Evolutionary conservation across 1,139 yeast genomes (phyloP), one percentile per base, ranked within the genome.

Genomic region (Candida buenavistaensis): DNA sequence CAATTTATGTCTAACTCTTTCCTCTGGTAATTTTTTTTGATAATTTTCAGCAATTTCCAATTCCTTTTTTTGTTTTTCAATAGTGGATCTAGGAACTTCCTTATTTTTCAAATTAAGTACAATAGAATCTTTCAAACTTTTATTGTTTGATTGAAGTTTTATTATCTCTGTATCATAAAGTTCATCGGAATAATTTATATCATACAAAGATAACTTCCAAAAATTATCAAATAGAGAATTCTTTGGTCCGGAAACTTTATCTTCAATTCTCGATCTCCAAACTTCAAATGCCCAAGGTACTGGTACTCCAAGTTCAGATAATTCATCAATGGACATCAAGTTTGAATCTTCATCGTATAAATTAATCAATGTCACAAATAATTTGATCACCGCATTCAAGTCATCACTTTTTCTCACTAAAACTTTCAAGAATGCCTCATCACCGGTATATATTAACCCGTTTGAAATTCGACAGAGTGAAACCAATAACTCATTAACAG

Each of bases 181-280:
- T 1, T 54, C 52, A 11, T 64, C 61, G 1, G 80, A 73, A 50
- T 62, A 83, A 40, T 76, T 74, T 20, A 90, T 75, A 48, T 90
- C 96, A 50, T 83, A 80, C n/a, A 88, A 61, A 0, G 83, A 70
- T 17, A 84, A 64, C 43, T 70, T 77, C 97, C 97, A 90, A 50
- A 89, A 90, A 0, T 74, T 63, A 2, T 68, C 62, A 50, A 72
- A 85, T 26, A 87, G 62, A 0, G 64, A 22, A 22, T 22, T 20
- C n/a, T n/a, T n/a, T n/a, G n/a, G n/a, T n/a, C n/a, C n/a, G n/a
- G n/a, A n/a, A n/a, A n/a, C n/a, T n/a, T 50, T 39, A 50, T 47
- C 31, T 14, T 32, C 36, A 2, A 39, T 31, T 14, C 28, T 37
- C 15, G 70, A 67, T 50, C 97, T 72, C 95, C 96, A 87, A 2